Evolutionary conservation across 2,329 filamentous ascomycete species (phyloP).

Genomic region (Colletotrichum incanum): DNA sequence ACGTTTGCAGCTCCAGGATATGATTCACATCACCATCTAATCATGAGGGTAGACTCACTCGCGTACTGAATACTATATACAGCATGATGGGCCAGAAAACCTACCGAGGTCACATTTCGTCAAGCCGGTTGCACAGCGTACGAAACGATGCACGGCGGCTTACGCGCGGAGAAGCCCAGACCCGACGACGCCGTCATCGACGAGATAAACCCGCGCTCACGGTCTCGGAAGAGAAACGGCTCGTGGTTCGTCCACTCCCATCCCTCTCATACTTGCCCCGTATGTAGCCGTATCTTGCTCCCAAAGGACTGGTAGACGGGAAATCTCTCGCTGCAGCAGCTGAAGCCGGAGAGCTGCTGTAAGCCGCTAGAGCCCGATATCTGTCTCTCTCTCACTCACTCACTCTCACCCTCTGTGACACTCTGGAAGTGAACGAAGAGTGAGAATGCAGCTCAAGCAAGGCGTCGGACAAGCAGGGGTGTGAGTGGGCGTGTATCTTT

Average conservation of each 20-base stretch:
- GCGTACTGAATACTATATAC: not conserved
- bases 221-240: not conserved
- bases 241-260: not conserved
- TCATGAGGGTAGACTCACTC: not conserved
- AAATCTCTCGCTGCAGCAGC: not conserved
- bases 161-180: not conserved
- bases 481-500: not conserved
- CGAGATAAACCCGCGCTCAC: not conserved
- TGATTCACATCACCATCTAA: not conserved
- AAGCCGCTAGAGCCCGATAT: not conserved
- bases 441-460: conserved; percentile 17
- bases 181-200: conserved; percentile 1
- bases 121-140: conserved; percentile 4
- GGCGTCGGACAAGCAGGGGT: conserved; percentile 12
- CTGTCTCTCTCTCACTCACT: not conserved
- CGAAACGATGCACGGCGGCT: conserved; percentile 1
- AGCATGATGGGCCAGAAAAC: not conserved
- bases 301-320: not conserved
- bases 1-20: not conserved
- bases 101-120: not conserved
- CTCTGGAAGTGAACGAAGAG: not conserved
- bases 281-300: not conserved
- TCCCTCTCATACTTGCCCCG: not conserved
- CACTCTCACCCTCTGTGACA: not conserved
- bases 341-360: not conserved